Evolutionary conservation across 352 stramenopile genomes (phyloP).

Genomic region (Phytophthora quininea): DNA sequence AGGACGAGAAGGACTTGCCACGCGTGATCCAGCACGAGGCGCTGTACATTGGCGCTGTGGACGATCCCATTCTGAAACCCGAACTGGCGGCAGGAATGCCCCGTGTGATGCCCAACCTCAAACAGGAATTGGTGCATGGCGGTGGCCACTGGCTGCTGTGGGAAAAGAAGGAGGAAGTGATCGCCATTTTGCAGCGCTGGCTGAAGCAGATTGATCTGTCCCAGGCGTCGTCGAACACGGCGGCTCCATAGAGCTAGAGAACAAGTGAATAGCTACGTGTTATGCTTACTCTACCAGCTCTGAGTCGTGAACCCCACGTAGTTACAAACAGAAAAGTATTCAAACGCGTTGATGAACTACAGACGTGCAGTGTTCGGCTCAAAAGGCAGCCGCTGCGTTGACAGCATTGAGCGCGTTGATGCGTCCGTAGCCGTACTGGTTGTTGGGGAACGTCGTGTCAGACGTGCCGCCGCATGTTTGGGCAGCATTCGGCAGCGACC

Average conservation of each 20-base stretch:
- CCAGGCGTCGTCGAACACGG: conserved; percentile 1
- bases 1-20: conserved; percentile 45
- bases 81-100: conserved; percentile 60
- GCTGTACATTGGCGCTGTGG: conserved; percentile 65
- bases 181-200: conserved; percentile 37
- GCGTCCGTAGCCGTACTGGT: conserved; percentile 59
- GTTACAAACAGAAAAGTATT: too few relatives aligned
- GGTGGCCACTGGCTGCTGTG: conserved; percentile 65
- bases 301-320: not conserved
- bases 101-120: conserved; percentile 49
- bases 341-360: too few relatives aligned
- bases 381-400: conserved; percentile 32
- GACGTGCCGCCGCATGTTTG: conserved; percentile 41
- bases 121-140: conserved; percentile 51
- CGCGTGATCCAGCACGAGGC: conserved; percentile 44
- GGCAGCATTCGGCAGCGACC: conserved; percentile 10
- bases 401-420: conserved; percentile 47
- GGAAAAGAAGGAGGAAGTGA: conserved; percentile 56
- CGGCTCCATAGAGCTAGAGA: conserved; percentile 12
- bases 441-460: conserved; percentile 55
- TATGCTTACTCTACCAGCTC: not conserved
- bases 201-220: conserved; percentile 26
- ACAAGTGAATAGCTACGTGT: not conserved
- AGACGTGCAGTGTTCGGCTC: not conserved
- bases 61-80: conserved; percentile 58